Conservation (phyloP, 345 rosid genomes). For the Heritiera fomes region DNA sequence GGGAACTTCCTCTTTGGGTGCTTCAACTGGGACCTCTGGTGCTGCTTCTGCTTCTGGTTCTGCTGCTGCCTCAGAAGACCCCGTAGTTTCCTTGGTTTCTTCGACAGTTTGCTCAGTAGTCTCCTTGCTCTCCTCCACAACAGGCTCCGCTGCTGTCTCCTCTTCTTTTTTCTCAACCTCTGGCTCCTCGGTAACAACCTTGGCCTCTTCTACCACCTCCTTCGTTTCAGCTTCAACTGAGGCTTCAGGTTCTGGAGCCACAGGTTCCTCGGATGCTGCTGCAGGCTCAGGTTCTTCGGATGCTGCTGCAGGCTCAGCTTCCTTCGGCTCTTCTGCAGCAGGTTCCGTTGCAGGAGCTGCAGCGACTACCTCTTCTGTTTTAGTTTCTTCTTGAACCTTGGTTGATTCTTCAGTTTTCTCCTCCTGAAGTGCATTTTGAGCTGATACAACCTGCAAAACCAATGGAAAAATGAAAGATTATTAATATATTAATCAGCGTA, state of each 20-base stretch:
- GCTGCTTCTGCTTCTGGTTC: constrained; percentile 9
- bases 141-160: constrained; percentile 29
- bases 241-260: constrained; percentile 27
- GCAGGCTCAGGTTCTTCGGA: constrained; percentile 14
- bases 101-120: constrained; percentile 16
- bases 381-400: constrained; percentile 26
- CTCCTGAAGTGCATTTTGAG: constrained; percentile 37
- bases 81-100: constrained; percentile 27
- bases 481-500: not conserved
- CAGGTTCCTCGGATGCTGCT: constrained; percentile 5
- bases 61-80: not conserved
- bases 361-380: constrained; percentile 26
- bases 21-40: constrained; percentile 28
- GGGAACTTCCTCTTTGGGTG: constrained; percentile 27
- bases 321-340: constrained; percentile 26
- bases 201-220: constrained; percentile 35
- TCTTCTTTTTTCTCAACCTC: constrained; percentile 29
- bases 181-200: constrained; percentile 37
- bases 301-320: constrained; percentile 22
- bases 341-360: constrained; percentile 18
- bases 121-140: constrained; percentile 21
- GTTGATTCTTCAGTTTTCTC: constrained; percentile 40
- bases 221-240: constrained; percentile 31
- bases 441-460: constrained; percentile 49
- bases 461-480: not conserved